Conservation (phyloP, 2,329 filamentous ascomycete species). For the Fusarium papillatum region DNA sequence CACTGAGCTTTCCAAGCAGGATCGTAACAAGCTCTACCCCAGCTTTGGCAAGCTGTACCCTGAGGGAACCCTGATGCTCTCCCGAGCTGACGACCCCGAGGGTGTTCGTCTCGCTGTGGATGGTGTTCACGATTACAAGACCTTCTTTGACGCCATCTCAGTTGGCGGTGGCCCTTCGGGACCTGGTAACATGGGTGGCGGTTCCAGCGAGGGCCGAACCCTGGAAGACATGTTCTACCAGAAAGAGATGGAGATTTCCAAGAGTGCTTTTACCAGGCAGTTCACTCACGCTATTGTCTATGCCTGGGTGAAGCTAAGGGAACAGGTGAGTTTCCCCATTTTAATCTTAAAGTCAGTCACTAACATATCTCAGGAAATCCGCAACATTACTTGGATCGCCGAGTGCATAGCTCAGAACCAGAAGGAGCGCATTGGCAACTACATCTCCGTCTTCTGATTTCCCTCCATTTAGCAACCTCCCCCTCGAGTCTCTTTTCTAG, state of each 20-base stretch:
- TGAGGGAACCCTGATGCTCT: slow-evolving; percentile 95
- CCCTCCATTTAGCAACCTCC: slow-evolving; percentile 22
- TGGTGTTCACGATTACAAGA: slow-evolving; percentile 93
- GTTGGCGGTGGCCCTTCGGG: slow-evolving; percentile 79
- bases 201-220: slow-evolving; percentile 86
- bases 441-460: slow-evolving; percentile 93
- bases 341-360: slow-evolving; percentile 21
- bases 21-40: slow-evolving; percentile 97
- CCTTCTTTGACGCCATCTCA: slow-evolving; percentile 93
- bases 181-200: slow-evolving; percentile 87
- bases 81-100: slow-evolving; percentile 93
- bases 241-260: slow-evolving; percentile 99
- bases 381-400: slow-evolving; percentile 99
- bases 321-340: slow-evolving; percentile 78
- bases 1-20: slow-evolving; percentile 92
- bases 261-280: slow-evolving; percentile 94
- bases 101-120: slow-evolving; percentile 95
- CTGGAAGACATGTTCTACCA: slow-evolving; percentile 99
- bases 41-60: slow-evolving; percentile 92
- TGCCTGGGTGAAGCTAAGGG: slow-evolving; percentile 96
- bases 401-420: slow-evolving; percentile 99
- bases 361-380: slow-evolving; percentile 82
- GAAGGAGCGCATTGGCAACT: slow-evolving; percentile 98
- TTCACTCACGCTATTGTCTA: slow-evolving; percentile 97
- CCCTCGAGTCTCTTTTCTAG: slow-evolving; percentile 42